Base-by-base conservation (phyloP, 2,329 filamentous ascomycete genomes). In the Dothistroma pini region DNA sequence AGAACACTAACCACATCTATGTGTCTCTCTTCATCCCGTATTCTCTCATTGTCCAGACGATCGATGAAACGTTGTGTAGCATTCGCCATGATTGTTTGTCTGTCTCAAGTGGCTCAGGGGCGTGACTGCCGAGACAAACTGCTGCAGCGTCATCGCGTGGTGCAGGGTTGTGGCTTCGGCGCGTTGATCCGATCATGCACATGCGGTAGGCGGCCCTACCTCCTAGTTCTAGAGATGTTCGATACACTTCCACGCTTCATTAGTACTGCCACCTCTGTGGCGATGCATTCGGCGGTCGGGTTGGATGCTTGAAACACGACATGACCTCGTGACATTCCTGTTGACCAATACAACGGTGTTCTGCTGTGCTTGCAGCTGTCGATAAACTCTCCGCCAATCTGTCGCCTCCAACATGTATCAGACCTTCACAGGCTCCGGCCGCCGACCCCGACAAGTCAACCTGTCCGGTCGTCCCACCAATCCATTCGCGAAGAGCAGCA, bases 401-500 rank as follows among this genome's bases (percentile, higher is more conserved):
- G 25, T 29, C 25, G 25, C 25, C 25, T 29, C 55, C n/a, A 61
- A 29, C 16, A 97, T 97, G 93, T 96, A 95, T 78, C 88, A 89
- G 63, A 92, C 89, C 57, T 99, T 99, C 79, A 95, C 90, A 25
- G 95, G 95, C 69, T 90, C 80, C 77, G 90, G 91, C 70, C 88
- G 91, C 71, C 89, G 90, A 68, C 88, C 89, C 63, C 88, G 95
- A 67, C 93, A 97, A 75, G 91, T 97, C 74, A 97, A 97, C 77
- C 87, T 99, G 63, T 95, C 91, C 67, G 95, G 92, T 64, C 89
- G 93, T 69, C 62, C 70, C 10, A 81, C 81, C 55, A 96, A 96
- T 71, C 91, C 92, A 3, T 96, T 95, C 75, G 87, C 83, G 51
- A 84, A 84, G 16, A 57, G 51, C 41, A 60, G 49, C 29, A 52